phyloP scores from a whole-genome alignment of 495 filamentous ascomycete genomes.

The Aspergillus cavernicola region DNA sequence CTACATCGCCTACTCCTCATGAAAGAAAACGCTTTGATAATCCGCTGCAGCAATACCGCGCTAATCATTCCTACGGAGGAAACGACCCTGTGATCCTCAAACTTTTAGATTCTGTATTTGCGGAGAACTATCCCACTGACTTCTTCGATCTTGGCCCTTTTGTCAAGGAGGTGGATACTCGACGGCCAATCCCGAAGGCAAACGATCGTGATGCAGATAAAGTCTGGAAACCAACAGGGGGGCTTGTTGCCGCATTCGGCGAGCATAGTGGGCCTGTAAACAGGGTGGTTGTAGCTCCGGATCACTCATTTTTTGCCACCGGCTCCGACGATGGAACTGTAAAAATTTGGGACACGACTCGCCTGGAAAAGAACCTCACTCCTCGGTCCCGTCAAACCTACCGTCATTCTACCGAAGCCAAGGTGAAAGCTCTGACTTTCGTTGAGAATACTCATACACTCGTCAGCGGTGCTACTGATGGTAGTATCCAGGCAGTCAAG shows the following conservation, averaged over 20 bases:
- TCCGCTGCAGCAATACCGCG: constrained; percentile 33
- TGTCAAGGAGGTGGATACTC: constrained; percentile 63
- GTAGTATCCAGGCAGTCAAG: constrained; percentile 83
- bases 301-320: constrained; percentile 93
- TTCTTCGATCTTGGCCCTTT: constrained; percentile 66
- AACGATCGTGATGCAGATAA: constrained; percentile 45
- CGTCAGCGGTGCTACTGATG: constrained; percentile 83
- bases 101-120: constrained; percentile 82
- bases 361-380: constrained; percentile 84
- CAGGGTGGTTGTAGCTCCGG: constrained; percentile 76
- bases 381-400: constrained; percentile 87
- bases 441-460: constrained; percentile 94
- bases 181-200: constrained; percentile 61
- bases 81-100: constrained; percentile 83
- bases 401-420: constrained; percentile 63
- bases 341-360: constrained; percentile 87
- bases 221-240: constrained; percentile 81
- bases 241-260: constrained; percentile 77
- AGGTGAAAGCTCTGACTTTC: constrained; percentile 79
- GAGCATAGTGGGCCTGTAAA: constrained; percentile 85
- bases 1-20: constrained; percentile 28
- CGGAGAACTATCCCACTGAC: constrained; percentile 86
- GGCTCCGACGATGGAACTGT: constrained; percentile 89
- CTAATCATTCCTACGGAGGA: constrained; percentile 73
- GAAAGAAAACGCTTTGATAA: constrained; percentile 26